Evolutionary conservation across 441 rosid species (phyloP).

Genomic region (Populus hybrid): DNA sequence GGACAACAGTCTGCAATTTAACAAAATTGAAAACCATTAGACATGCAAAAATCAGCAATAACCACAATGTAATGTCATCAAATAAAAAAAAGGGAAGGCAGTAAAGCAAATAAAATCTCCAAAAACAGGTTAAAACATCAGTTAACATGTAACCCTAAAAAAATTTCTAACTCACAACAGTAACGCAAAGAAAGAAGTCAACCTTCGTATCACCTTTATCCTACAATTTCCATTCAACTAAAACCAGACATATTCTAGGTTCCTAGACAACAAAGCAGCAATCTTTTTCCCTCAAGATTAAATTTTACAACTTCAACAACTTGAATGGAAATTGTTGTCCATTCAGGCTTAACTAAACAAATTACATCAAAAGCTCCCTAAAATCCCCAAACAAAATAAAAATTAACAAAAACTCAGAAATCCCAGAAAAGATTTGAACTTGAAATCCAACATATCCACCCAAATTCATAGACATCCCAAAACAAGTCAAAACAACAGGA

Average conservation of each 20-base stretch:
- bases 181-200: neutral
- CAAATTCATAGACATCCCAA: neutral
- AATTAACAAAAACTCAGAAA: neutral
- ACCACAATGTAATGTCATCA: neutral
- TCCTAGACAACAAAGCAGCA: neutral
- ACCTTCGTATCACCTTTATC: neutral
- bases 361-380: too few relatives aligned
- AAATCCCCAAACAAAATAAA: neutral
- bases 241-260: neutral
- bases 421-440: neutral
- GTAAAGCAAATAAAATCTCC: neutral
- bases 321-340: too few relatives aligned
- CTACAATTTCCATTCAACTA: neutral
- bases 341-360: too few relatives aligned
- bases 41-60: neutral
- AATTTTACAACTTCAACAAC: neutral
- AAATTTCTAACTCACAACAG: neutral
- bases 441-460: neutral
- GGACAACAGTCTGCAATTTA: constrained; percentile 70
- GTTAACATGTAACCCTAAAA: neutral
- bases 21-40: constrained; percentile 5
- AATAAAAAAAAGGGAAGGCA: neutral
- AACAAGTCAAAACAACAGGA: neutral
- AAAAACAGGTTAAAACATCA: neutral
- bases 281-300: neutral